phyloP scores from a whole-genome alignment of 306 rosid genomes.

The Quercus rubra region DNA sequence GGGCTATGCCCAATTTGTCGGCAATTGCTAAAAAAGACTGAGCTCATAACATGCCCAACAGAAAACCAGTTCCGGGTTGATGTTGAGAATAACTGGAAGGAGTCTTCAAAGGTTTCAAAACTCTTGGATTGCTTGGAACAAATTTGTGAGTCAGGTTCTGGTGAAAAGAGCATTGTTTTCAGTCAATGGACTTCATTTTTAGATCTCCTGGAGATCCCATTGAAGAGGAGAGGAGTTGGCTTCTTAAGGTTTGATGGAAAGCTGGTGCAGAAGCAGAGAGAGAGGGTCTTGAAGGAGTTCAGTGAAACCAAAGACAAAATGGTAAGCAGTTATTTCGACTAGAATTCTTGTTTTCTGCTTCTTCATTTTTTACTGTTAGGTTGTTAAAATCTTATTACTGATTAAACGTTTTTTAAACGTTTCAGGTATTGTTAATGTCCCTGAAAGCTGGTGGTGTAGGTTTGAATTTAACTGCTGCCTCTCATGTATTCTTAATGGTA shows the following conservation, averaged over 20 bases:
- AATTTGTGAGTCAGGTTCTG: constrained; percentile 28
- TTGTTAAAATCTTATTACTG: neutral
- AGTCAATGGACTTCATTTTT: constrained; percentile 86
- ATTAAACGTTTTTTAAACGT: neutral
- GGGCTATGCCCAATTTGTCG: constrained; percentile 80
- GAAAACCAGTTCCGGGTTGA: constrained; percentile 64
- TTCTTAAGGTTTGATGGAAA: constrained; percentile 71
- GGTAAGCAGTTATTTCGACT: constrained; percentile 35
- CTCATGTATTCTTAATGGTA: constrained; percentile 80
- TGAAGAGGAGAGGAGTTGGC: constrained; percentile 50
- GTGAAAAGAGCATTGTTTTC: constrained; percentile 75
- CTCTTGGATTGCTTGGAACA: constrained; percentile 59
- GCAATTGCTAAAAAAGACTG: constrained; percentile 38
- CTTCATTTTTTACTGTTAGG: neutral
- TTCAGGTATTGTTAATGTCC: constrained; percentile 77
- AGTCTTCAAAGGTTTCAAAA: constrained; percentile 70
- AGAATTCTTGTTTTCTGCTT: neutral
- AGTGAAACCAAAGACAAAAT: constrained; percentile 43
- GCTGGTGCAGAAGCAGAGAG: constrained; percentile 66
- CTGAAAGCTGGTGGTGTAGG: constrained; percentile 94
- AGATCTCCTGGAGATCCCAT: constrained; percentile 71
- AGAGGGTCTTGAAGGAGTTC: constrained; percentile 66
- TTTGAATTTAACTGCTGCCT: constrained; percentile 84
- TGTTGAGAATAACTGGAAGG: constrained; percentile 65
- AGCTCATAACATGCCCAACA: constrained; percentile 61